Evolutionary conservation across 2,329 filamentous ascomycete genomes (phyloP), one percentile per base, ranked within the genome.

Genomic region (Claviceps lovelessii): DNA sequence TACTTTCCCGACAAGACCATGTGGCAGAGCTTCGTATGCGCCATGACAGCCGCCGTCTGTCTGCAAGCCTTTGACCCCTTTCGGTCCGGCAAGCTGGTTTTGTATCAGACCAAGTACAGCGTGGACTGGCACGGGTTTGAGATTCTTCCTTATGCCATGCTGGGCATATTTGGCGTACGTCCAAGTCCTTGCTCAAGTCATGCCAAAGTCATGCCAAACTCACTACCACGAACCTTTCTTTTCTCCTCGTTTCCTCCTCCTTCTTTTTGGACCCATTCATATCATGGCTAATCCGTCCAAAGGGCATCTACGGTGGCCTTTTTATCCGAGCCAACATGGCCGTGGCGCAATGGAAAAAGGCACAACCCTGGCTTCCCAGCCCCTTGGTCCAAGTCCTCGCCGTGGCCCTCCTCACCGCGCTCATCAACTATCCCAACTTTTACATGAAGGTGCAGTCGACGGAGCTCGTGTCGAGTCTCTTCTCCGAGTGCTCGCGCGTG

Each of bases 1-100:
- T 97, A 96, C 69, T 97, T 97, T 62, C 91, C 93, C 0, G 91
- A 97, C 71, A 97, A 97, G 70, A 97, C 93, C 10, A 97, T 98
- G 93, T 98, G 93, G 93, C 93, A 96, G 68, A 95, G 90, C 64
- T 98, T 98, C 65, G 93, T 98, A 45, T 97, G 93, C 64, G 93
- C 93, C 66, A 97, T 97, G 90, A 88, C 95, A n/a, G 93, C 90
- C 17, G 91, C 93, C 19, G 88, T 97, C 42, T 89, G 90, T 15
- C 76, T 98, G 5, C 91, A 97, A 68, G 88, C 88, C 5, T 80
- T 95, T 58, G 93, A 98, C 66, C 93, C 93, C 5, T 96, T 97
- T 67, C 82, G 93, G 53, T 95, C 90, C 1, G 93, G 91, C 54
- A 94, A 98, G 68, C 85, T 97, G 53, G 93, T 97, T 49, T 74